Percentiles rank a stretch among this genome's conserved stretches.
Evolutionary conservation across 2,329 filamentous ascomycete species (phyloP).

Genomic region (Esteya vermicola): DNA sequence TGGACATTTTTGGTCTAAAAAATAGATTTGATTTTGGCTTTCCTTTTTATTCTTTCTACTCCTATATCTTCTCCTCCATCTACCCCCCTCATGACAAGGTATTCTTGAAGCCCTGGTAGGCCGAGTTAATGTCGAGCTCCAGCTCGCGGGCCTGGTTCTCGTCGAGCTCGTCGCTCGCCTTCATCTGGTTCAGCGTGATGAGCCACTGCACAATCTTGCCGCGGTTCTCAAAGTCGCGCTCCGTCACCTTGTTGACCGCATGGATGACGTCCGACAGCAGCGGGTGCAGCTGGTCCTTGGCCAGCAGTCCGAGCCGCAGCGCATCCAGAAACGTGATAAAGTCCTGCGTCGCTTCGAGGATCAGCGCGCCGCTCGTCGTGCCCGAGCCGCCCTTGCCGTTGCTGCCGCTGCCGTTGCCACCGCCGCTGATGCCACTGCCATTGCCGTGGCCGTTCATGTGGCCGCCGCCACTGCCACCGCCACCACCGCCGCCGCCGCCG

Average conservation of each 20-base stretch:
- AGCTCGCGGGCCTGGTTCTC: constrained; percentile 81
- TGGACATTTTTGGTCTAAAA: constrained; percentile 84
- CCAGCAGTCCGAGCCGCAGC: constrained; percentile 77
- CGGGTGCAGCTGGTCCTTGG: constrained; percentile 94
- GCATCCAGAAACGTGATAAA: constrained; percentile 98
- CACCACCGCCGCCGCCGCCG: constrained; percentile 30
- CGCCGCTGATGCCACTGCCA: constrained; percentile 52
- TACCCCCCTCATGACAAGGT: constrained; percentile 40
- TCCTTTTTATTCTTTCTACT: background rate
- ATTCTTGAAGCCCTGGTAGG: constrained; percentile 85
- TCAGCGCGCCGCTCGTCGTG: constrained; percentile 48
- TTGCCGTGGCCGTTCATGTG: constrained; percentile 17
- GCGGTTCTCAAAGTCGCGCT: constrained; percentile 85
- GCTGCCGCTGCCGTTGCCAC: constrained; percentile 34
- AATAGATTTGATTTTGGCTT: background rate
- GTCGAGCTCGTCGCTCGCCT: constrained; percentile 77
- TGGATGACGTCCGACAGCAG: constrained; percentile 92
- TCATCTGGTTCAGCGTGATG: constrained; percentile 95
- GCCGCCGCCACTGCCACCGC: constrained; percentile 39
- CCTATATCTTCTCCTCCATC: background rate
- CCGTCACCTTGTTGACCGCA: constrained; percentile 92
- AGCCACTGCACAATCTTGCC: constrained; percentile 98
- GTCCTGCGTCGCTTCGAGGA: constrained; percentile 86
- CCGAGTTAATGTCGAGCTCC: constrained; percentile 84
- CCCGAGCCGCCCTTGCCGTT: constrained; percentile 23